A percentile compares a stretch with the other conserved stretches of the same genome.
Evolutionary conservation across 1,284 basidiomycete genomes (phyloP).

Genomic region (Calocybe gambosa): DNA sequence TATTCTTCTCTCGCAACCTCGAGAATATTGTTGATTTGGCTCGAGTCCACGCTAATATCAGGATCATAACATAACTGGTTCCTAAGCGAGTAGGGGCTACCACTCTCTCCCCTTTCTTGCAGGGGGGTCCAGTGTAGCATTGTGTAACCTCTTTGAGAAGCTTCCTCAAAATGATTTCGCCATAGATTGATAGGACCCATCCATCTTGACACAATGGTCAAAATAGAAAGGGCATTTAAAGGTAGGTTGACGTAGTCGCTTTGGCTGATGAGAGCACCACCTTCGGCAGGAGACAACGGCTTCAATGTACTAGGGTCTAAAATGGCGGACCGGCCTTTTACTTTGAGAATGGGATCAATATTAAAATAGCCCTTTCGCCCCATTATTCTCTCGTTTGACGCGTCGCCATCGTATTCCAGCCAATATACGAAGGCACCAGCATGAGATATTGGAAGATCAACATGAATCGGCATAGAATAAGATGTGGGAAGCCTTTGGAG

Average conservation of each 20-base stretch:
- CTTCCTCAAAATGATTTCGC: constrained; percentile 75
- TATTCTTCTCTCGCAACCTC: constrained; percentile 74
- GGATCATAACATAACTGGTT: constrained; percentile 82
- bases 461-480: constrained; percentile 83
- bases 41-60: constrained; percentile 50
- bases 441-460: constrained; percentile 91
- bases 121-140: constrained; percentile 95
- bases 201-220: constrained; percentile 94
- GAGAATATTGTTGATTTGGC: constrained; percentile 53
- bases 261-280: constrained; percentile 35
- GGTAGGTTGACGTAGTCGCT: constrained; percentile 60
- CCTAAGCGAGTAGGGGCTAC: constrained; percentile 88
- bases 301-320: constrained; percentile 47
- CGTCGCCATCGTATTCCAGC: constrained; percentile 79
- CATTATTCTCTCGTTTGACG: constrained; percentile 53
- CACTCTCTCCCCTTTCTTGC: constrained; percentile 82
- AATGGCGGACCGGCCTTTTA: constrained; percentile 68
- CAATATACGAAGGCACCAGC: constrained; percentile 93
- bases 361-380: constrained; percentile 92
- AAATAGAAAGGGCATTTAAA: constrained; percentile 78
- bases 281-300: constrained; percentile 43
- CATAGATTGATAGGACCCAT: constrained; percentile 82
- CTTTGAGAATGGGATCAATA: constrained; percentile 82
- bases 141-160: constrained; percentile 85
- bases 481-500: constrained; percentile 66